Evolutionary conservation across 1,284 basidiomycete species (phyloP).

Genomic region (Microbotryomycetes sp.): DNA sequence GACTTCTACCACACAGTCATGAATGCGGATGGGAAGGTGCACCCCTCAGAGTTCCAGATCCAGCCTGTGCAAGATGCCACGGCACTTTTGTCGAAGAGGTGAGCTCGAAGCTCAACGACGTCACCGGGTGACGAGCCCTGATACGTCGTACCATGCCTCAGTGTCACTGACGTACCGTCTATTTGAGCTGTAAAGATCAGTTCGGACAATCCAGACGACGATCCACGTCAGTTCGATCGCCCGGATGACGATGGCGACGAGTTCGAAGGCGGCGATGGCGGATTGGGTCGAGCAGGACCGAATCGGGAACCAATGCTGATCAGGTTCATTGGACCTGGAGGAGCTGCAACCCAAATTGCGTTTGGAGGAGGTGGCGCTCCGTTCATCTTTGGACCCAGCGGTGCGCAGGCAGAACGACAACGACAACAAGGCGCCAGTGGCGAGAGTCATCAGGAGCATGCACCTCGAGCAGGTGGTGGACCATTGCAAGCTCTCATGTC

Average conservation of each 20-base stretch:
- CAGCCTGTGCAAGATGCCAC: slow-evolving; percentile 16
- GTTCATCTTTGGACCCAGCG: neutral
- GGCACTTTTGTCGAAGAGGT: slow-evolving; percentile 24
- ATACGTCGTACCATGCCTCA: neutral
- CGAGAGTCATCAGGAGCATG: neutral
- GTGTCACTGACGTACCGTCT: neutral
- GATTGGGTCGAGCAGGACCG: neutral
- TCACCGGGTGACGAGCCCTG: neutral
- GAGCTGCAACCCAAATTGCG: neutral
- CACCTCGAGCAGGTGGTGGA: neutral
- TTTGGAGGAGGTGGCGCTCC: neutral
- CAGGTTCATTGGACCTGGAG: neutral
- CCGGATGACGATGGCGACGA: slow-evolving; percentile 15
- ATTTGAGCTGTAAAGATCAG: neutral
- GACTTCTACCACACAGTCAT: slow-evolving; percentile 14
- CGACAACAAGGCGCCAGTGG: too few species aligned
- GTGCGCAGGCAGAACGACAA: neutral
- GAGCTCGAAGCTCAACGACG: neutral
- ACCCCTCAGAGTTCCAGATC: slow-evolving; percentile 1
- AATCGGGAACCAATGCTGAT: neutral
- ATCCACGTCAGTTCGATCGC: slow-evolving; percentile 25
- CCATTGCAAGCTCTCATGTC: neutral
- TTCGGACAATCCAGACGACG: slow-evolving; percentile 10
- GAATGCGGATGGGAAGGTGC: slow-evolving; percentile 17
- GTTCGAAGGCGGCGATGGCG: neutral